Base-by-base conservation (phyloP, 2,329 filamentous ascomycete species). In the Xylariaceae sp. region DNA sequence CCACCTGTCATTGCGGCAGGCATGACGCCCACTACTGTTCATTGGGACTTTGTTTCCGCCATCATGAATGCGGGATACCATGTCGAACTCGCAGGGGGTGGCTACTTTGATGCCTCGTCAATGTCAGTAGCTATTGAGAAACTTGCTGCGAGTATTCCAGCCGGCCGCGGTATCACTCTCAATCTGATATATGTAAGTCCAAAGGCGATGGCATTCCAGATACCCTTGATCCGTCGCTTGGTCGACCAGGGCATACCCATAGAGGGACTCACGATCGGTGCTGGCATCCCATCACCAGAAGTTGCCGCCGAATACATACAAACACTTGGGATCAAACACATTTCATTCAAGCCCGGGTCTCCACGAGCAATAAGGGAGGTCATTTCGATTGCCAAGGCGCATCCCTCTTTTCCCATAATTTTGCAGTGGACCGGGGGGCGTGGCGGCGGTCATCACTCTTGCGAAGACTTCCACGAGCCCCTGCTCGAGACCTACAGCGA, bases 371-470 rank as follows among this genome's bases (percentile, higher is more conserved):
- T 97, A 62, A 91, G 96, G 73, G 81, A 89, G 28, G 91, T 95
- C 57, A 89, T 97, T 76, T 94, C 95, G 75, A 93, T 96, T 68
- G 92, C 93, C 63, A 95, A 91, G 76, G 90, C 90, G 16, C 94
- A 96, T 73, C 92, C 92, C 1, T 87, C 85, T 24, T 96, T 96
- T 82, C 93, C 93, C n/a, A 85, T 96, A 45, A 87, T 96, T 47
- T 79, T 96, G 60, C 93, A 97, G 76, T 97, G 93, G 93, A 97
- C 93, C 57, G 93, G 93, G 71, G 93, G 93, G 26, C 89, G 93
- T 75, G 93, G 92, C 64, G 93, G 93, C 78, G 93, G 93, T 53
- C 93, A 96, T 74, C 93, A 97, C 78, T 96, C 92, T 1, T 96
- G 88, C 61, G 93, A 96, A 73, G 93, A 96, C 74, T 96, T 96